Conservation (phyloP, 164 flowering plant genomes). For the Dillenia suffruticosa region DNA sequence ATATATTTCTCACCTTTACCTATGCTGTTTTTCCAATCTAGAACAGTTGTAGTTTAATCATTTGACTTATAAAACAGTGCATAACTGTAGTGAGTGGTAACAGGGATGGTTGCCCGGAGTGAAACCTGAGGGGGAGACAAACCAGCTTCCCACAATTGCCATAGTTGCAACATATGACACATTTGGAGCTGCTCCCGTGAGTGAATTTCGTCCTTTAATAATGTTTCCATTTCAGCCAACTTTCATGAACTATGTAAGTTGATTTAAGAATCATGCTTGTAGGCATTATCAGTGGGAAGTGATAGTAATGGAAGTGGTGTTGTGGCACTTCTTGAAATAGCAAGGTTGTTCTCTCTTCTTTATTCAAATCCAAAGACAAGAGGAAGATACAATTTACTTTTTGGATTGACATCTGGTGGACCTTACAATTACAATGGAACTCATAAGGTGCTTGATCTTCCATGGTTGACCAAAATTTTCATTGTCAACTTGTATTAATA, state of each 20-base stretch:
- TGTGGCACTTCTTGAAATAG: constrained; percentile 90
- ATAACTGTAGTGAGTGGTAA: constrained; percentile 1
- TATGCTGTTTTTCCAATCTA: no score
- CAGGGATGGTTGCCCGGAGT: constrained; percentile 98
- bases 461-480: background rate
- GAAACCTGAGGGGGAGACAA: constrained; percentile 81
- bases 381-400: constrained; percentile 90
- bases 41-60: no score
- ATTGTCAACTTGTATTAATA: no score
- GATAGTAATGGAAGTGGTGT: constrained; percentile 99
- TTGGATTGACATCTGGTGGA: constrained; percentile 95
- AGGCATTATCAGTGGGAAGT: constrained; percentile 94
- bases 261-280: constrained; percentile 10
- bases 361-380: constrained; percentile 94
- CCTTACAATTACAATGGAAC: constrained; percentile 99
- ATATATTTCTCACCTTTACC: no score
- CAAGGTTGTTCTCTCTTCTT: constrained; percentile 82
- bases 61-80: no score
- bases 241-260: no score
- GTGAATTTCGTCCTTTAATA: constrained; percentile 8
- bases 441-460: constrained; percentile 50
- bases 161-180: constrained; percentile 98
- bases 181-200: constrained; percentile 96
- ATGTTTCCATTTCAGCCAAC: background rate
- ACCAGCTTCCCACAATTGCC: constrained; percentile 97